A percentile compares a stretch with the other conserved stretches of the same genome.
phyloP scores from a whole-genome alignment of 345 rosid genomes.

The Eutrema yunnanense region DNA sequence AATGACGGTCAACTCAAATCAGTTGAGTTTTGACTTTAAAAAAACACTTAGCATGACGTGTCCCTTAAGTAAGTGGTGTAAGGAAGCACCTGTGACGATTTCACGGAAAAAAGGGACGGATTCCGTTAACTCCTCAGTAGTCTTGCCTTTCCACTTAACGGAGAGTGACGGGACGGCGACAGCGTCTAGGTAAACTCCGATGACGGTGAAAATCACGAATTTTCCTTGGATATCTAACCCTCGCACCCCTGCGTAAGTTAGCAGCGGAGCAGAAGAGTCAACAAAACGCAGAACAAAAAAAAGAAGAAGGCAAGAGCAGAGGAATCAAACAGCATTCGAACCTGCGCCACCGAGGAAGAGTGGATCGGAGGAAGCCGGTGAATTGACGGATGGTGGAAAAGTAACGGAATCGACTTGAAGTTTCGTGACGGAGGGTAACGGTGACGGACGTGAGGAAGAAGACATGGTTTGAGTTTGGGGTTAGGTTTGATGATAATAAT shows the following conservation, averaged over 20 bases:
- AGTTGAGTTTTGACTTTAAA: neutral
- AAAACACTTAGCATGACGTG: neutral
- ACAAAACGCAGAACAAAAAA: neutral
- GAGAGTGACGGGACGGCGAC: constrained; percentile 46
- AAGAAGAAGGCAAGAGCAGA: neutral
- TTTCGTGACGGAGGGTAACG: constrained; percentile 30
- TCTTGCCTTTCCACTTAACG: constrained; percentile 69
- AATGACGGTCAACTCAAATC: neutral
- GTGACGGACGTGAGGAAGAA: neutral
- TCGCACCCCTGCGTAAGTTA: constrained; percentile 55
- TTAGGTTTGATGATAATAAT: neutral
- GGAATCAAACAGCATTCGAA: neutral
- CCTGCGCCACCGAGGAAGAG: constrained; percentile 92
- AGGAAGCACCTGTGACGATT: constrained; percentile 57
- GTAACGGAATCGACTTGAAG: constrained; percentile 45
- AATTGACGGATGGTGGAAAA: constrained; percentile 53
- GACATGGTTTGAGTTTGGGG: constrained; percentile 14
- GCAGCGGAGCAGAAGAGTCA: neutral
- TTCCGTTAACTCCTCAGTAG: constrained; percentile 41
- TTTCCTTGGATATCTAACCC: constrained; percentile 72
- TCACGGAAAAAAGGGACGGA: constrained; percentile 73
- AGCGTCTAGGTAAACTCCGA: constrained; percentile 70
- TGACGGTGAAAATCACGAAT: constrained; percentile 68
- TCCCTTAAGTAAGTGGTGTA: neutral
- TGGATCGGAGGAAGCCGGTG: constrained; percentile 55